phyloP scores from a whole-genome alignment of 31 red algal species.

The Asparagopsis taxiformis region DNA sequence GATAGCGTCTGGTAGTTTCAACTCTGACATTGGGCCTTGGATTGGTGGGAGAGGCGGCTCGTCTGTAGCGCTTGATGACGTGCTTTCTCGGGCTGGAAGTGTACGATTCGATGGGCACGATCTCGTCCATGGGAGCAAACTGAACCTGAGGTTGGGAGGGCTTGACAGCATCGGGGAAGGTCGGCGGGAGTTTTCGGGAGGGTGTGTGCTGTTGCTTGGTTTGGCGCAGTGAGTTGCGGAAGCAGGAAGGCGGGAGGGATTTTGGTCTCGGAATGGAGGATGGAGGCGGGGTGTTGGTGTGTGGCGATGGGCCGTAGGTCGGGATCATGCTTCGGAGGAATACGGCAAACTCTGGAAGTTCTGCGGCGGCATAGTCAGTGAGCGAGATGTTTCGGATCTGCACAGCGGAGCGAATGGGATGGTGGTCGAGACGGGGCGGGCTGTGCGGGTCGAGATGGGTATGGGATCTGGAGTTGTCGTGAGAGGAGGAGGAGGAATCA shows the following conservation, averaged over 20 bases:
- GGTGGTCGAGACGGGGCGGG: background rate
- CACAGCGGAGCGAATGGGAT: constrained; percentile 3
- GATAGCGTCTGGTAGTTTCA: constrained; percentile 2
- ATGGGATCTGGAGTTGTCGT: constrained; percentile 6
- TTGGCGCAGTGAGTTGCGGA: background rate
- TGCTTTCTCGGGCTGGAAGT: background rate
- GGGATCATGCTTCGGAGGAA: constrained; percentile 19
- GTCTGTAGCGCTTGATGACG: background rate
- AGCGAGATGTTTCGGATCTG: constrained; percentile 15
- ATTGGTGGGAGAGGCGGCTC: background rate
- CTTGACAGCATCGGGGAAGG: constrained; percentile 2
- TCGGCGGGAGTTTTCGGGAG: constrained; percentile 3
- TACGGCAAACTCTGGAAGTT: constrained; percentile 22
- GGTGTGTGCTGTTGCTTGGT: background rate
- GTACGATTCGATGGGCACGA: background rate
- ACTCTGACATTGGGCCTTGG: background rate
- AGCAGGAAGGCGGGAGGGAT: background rate
- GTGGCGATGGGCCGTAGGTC: background rate
- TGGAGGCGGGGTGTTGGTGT: background rate
- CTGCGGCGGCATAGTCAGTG: constrained; percentile 14
- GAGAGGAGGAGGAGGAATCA: constrained; percentile 26
- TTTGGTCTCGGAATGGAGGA: background rate
- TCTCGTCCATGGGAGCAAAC: constrained; percentile 1
- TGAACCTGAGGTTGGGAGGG: constrained; percentile 8
- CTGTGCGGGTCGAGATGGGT: background rate